Evolutionary conservation across 129 eudicot genomes (phyloP).

Genomic region (Helianthus annuus): DNA sequence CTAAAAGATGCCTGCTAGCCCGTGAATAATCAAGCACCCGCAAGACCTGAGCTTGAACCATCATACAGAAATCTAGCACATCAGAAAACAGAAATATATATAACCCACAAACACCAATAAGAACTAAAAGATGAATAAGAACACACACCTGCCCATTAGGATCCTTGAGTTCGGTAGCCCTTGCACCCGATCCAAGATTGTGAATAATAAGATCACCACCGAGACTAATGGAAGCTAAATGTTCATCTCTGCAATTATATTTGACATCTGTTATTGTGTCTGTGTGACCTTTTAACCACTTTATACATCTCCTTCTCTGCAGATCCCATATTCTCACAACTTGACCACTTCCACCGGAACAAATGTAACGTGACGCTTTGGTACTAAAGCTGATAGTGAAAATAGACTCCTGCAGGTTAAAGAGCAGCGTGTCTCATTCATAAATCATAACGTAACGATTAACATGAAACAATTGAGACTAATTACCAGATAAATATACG

Average conservation of each 20-base stretch:
- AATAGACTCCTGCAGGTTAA: conserved; percentile 63
- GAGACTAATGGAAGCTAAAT: conserved; percentile 91
- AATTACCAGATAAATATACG: conserved; percentile 4
- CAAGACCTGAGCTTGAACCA: conserved; percentile 77
- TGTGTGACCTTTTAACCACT: conserved; percentile 97
- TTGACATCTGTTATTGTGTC: conserved; percentile 79
- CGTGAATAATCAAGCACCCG: conserved; percentile 98
- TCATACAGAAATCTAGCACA: conserved; percentile 54
- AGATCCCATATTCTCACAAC: conserved; percentile 97
- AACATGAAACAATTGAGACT: conserved; percentile 6
- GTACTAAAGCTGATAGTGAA: conserved; percentile 82
- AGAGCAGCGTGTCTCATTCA: conserved; percentile 12
- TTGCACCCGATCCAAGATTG: conserved; percentile 91
- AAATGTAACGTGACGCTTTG: conserved; percentile 86
- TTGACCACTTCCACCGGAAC: conserved; percentile 95
- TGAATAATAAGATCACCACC: conserved; percentile 82
- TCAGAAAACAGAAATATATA: conserved; percentile 34
- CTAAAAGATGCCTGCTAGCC: conserved; percentile 94
- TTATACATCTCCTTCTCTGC: conserved; percentile 89
- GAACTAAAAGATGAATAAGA: conserved; percentile 21
- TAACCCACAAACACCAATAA: conserved; percentile 34
- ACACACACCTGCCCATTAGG: conserved; percentile 81
- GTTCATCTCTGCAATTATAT: conserved; percentile 96
- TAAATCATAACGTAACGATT: background rate
- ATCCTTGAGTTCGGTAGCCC: conserved; percentile 85